Conservation (phyloP, 2,329 filamentous ascomycete species). For the Dactylellina parvicollis region DNA sequence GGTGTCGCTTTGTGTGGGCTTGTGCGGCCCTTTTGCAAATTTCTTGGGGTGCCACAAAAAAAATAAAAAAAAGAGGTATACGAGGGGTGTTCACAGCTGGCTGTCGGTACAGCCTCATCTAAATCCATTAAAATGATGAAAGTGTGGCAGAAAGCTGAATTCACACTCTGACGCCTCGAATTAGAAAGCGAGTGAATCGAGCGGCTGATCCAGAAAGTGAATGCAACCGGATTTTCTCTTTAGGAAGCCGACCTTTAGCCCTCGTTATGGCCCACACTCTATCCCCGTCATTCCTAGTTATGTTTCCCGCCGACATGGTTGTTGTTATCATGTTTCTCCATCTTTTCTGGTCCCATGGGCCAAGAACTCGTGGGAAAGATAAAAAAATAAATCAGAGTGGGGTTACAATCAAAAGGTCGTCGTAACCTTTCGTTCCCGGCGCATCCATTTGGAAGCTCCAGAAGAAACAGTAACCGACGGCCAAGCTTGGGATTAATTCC, state of each 20-base stretch:
- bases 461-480: conserved; percentile 32
- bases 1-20: not conserved
- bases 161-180: conserved; percentile 3
- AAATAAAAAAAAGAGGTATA: too few relatives aligned
- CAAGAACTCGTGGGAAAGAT: not conserved
- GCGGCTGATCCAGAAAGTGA: conserved; percentile 1
- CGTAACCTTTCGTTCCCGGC: not conserved
- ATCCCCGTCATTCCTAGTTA: conserved; percentile 20
- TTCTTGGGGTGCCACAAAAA: too few relatives aligned
- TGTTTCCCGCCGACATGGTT: conserved; percentile 11
- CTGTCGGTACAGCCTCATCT: not conserved
- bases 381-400: conserved; percentile 14
- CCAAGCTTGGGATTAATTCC: conserved; percentile 28
- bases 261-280: not conserved
- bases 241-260: not conserved
- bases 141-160: conserved; percentile 2
- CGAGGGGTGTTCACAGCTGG: too few relatives aligned
- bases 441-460: conserved; percentile 18
- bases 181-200: not conserved
- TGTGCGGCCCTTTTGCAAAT: too few relatives aligned
- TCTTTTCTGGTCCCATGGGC: conserved; percentile 1
- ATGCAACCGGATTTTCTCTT: not conserved
- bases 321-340: not conserved
- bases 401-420: conserved; percentile 28
- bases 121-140: not conserved